Percentiles rank a stretch among this genome's conserved stretches.
phyloP scores from a whole-genome alignment of 208 protist species.

The Leishmania tropica region DNA sequence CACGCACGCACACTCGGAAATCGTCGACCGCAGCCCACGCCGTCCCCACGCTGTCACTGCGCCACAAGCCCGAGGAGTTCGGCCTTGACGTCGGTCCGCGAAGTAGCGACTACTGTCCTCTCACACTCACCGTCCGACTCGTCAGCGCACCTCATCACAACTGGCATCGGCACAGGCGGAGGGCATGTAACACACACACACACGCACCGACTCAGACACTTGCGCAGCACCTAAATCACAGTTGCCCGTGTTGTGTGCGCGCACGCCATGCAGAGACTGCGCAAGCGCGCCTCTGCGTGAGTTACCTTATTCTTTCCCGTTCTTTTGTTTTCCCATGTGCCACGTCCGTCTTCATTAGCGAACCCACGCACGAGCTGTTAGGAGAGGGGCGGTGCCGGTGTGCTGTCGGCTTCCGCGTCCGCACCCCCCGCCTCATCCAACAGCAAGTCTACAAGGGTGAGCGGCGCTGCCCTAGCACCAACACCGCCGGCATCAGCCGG shows the following conservation, averaged over 20 bases:
- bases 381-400: slow-evolving; percentile 16
- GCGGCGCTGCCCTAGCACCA: background rate
- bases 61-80: background rate
- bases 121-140: background rate
- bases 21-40: background rate
- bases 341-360: background rate
- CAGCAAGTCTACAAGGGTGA: background rate
- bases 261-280: background rate
- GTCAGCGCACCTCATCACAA: background rate
- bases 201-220: slow-evolving; percentile 1
- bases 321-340: background rate
- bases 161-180: background rate
- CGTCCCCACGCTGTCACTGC: background rate
- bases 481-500: background rate
- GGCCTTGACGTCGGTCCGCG: background rate
- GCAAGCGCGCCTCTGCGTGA: background rate
- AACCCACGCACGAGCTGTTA: background rate
- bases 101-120: background rate
- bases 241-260: background rate
- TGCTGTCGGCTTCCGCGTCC: slow-evolving; percentile 1
- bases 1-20: background rate
- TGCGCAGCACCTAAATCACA: background rate
- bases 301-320: too few relatives aligned
- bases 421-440: background rate
- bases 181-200: background rate